Percentiles rank a stretch among this genome's conserved stretches.
Evolutionary conservation across 371 early-diverging fungal genomes (phyloP).

Genomic region (Cokeromyces recurvatus): DNA sequence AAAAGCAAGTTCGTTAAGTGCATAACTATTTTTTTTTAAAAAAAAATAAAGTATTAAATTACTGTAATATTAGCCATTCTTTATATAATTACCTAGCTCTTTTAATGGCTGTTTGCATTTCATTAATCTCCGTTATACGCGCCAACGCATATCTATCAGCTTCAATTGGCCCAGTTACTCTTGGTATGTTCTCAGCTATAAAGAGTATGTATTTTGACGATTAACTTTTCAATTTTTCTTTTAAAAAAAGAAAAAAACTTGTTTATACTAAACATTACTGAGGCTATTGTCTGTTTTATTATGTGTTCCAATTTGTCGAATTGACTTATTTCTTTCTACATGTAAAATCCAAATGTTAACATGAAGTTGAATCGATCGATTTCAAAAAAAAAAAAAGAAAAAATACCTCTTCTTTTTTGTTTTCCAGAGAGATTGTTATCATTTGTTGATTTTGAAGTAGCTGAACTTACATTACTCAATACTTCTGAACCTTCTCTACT

Average conservation of each 20-base stretch:
- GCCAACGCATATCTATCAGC: conserved; percentile 31
- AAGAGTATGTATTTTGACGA: not conserved
- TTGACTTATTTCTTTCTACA: conserved; percentile 14
- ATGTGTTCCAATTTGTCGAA: conserved; percentile 12
- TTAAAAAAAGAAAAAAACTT: not conserved
- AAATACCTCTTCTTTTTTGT: conserved; percentile 21
- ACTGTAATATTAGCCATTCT: not conserved
- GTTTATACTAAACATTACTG: conserved; percentile 1
- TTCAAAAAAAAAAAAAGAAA: not conserved
- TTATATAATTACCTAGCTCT: conserved; percentile 38
- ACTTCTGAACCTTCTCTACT: no score
- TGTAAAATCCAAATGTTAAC: not conserved
- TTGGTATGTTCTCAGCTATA: conserved; percentile 10
- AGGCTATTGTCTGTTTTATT: conserved; percentile 7
- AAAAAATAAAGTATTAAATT: conserved; percentile 1
- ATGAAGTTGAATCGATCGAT: not conserved
- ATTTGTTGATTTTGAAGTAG: no score
- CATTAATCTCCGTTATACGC: conserved; percentile 79
- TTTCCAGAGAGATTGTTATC: no score
- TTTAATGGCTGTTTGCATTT: conserved; percentile 69
- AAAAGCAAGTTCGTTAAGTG: conserved; percentile 68
- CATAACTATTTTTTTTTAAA: conserved; percentile 47
- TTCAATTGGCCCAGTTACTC: conserved; percentile 16
- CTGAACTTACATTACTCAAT: no score
- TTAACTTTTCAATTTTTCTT: not conserved